Evolutionary conservation across 345 rosid genomes (phyloP).

Genomic region (Populus nigra): DNA sequence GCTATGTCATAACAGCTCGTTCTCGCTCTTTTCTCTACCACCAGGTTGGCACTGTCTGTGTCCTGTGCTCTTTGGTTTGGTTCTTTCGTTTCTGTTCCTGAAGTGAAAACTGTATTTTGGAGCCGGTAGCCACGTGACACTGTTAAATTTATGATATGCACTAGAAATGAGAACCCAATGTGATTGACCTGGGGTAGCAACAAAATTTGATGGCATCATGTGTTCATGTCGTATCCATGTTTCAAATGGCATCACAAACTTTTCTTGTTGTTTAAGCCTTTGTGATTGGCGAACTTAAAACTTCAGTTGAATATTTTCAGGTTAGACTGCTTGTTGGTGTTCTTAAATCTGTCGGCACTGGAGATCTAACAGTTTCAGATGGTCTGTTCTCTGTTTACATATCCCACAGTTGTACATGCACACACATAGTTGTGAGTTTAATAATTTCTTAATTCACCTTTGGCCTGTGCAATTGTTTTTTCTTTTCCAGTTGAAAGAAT

Average conservation of each 20-base stretch:
- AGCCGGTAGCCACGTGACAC: not conserved
- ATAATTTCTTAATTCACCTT: not conserved
- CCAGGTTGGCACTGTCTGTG: conserved; percentile 51
- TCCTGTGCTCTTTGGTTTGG: not conserved
- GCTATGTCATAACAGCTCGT: conserved; percentile 71
- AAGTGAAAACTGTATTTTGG: not conserved
- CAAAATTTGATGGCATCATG: too few species aligned
- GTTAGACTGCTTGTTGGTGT: conserved; percentile 85
- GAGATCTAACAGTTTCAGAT: conserved; percentile 59
- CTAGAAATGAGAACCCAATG: not conserved
- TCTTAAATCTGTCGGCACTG: conserved; percentile 80
- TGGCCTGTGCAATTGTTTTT: not conserved
- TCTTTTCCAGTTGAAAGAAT: conserved; percentile 58
- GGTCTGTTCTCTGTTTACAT: conserved; percentile 41
- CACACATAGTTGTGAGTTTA: not conserved
- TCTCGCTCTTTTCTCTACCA: conserved; percentile 83
- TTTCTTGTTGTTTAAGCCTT: not conserved
- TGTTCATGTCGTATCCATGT: not conserved
- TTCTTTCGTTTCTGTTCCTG: not conserved
- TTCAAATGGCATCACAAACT: not conserved
- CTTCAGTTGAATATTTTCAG: conserved; percentile 37
- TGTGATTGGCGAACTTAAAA: not conserved
- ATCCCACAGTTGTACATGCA: not conserved
- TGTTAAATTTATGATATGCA: not conserved
- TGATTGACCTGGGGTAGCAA: not conserved